Base-by-base conservation (phyloP, 441 rosid genomes). In the Macaranga tanarius region DNA sequence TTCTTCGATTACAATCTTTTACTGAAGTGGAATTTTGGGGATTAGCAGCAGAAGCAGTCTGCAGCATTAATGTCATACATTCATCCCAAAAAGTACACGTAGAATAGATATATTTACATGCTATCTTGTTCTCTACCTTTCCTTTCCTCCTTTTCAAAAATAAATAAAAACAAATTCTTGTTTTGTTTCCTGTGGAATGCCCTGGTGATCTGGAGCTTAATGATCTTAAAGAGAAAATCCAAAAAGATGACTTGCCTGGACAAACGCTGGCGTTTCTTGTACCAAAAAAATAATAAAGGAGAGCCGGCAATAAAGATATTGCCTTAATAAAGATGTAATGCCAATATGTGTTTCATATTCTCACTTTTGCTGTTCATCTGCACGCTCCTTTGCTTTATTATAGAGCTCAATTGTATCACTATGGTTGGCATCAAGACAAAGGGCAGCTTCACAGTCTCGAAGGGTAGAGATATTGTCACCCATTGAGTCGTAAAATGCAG, bases 391-490 rank as follows among this genome's bases (percentile, higher is more conserved):
- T 45, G 90, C 87, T 82, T 78, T 90, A 16, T 76, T 77, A 68
- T 86, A 89, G 45, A 96, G 89, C 13, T 90, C 95, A 6, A 85
- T 77, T 20, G 95, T 83, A 69, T 90, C 97, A 0, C 70, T 11
- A 42, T 88, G 94, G 73, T 66, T 61, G 23, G 95, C 91, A 60
- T 96, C 97, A 44, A 93, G 89, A 75, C 97, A 89, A 26, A 96
- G 91, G 47, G 98, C 99, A 62, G 99, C 99, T 85, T 92, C 97
- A 70, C 97, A 93, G 72, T 96, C 99, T 83, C 86, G 86, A 15
- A 87, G 12, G 3, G 97, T 81, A 42, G 86, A 82, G 25, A 74
- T 54, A 69, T 74, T 70, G 76, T 86, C 86, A 48, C 96, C 91
- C 82, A 87, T 88, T 2, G 99, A 96, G 70, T 93, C 98, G 7